Conservation (phyloP, 1,284 basidiomycete species). For the Apiotrichum montevideense region DNA sequence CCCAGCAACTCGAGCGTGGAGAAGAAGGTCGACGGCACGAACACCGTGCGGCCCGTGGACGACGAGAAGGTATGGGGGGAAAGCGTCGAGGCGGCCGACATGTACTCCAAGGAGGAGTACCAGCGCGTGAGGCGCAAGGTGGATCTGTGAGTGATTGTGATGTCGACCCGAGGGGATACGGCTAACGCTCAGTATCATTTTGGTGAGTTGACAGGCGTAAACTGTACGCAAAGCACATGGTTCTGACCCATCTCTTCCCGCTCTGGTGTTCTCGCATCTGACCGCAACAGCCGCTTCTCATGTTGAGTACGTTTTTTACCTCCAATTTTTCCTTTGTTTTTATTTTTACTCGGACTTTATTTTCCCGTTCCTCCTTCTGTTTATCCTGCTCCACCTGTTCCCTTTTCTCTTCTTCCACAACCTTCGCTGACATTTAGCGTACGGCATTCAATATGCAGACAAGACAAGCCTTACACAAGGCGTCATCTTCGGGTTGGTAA, state of each 20-base stretch:
- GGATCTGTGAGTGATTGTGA: neutral
- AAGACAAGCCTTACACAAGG: neutral
- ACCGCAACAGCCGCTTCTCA: constrained; percentile 2
- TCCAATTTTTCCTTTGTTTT: neutral
- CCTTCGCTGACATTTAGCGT: neutral
- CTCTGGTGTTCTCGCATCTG: too few species aligned
- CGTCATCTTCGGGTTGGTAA: neutral
- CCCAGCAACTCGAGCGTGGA: too few species aligned
- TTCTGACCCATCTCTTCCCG: too few species aligned
- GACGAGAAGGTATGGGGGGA: too few species aligned
- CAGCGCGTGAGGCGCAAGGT: neutral
- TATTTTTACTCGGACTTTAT: neutral
- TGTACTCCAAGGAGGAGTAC: constrained; percentile 1
- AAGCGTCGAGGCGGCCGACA: too few species aligned
- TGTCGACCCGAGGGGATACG: neutral
- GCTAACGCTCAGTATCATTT: neutral
- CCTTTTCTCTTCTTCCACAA: too few species aligned
- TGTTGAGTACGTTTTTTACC: constrained; percentile 2
- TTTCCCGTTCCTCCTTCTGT: too few species aligned
- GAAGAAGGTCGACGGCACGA: too few species aligned
- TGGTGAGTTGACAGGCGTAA: neutral
- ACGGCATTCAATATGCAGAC: constrained; percentile 2
- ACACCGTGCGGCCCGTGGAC: too few species aligned
- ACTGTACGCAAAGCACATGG: too few species aligned
- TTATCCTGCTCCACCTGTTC: too few species aligned